Percentiles rank a stretch among this genome's conserved stretches.
Conservation (phyloP, 805 yeast genomes). For the Candida boleticola region DNA sequence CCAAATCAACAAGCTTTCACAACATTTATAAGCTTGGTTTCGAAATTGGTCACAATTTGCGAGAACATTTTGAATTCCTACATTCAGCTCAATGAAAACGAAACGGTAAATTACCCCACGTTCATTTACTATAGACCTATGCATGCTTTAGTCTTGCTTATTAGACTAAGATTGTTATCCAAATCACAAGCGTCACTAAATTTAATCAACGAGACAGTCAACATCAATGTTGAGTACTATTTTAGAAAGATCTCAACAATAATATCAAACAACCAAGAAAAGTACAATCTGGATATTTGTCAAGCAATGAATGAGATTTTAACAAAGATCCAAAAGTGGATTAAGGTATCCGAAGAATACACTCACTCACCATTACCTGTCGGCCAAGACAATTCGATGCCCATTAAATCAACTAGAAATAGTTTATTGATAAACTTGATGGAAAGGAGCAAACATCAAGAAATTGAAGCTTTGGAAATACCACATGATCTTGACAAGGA, state of each 20-base stretch:
- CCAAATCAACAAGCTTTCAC: background rate
- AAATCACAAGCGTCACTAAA: constrained; percentile 35
- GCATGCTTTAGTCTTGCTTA: constrained; percentile 49
- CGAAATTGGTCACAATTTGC: constrained; percentile 42
- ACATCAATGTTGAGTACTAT: constrained; percentile 20
- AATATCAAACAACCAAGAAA: constrained; percentile 17
- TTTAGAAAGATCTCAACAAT: constrained; percentile 16
- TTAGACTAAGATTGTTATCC: constrained; percentile 45
- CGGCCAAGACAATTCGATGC: background rate
- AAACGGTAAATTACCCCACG: constrained; percentile 45
- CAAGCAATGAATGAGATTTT: constrained; percentile 22
- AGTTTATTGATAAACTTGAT: constrained; percentile 25
- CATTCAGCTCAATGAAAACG: constrained; percentile 33
- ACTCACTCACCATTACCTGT: constrained; percentile 1
- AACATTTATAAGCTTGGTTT: background rate
- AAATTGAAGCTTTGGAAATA: constrained; percentile 27
- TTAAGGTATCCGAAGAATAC: constrained; percentile 19
- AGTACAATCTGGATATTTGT: constrained; percentile 20
- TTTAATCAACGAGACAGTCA: constrained; percentile 8
- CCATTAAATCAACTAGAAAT: constrained; percentile 6
- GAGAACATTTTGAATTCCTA: constrained; percentile 47
- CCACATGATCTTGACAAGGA: constrained; percentile 16
- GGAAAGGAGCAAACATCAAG: constrained; percentile 28
- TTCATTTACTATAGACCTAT: constrained; percentile 53
- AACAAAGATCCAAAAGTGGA: constrained; percentile 26